These are phyloP conservation scores for Leccinum boreale DNA, from an alignment of 768 basidiomycete species.

Conservation along the genomic window DNA sequence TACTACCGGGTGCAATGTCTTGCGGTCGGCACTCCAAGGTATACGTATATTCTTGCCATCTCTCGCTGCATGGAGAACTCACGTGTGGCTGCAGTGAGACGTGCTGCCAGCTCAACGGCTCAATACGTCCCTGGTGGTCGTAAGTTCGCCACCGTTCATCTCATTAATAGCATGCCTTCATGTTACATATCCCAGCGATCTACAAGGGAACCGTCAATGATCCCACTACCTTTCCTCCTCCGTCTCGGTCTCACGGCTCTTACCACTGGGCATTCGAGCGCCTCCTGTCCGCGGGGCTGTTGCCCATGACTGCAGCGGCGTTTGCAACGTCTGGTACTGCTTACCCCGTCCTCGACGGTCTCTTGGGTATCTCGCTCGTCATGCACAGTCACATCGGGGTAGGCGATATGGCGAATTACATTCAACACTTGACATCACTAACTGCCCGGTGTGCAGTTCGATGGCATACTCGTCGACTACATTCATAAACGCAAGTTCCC, in stretches of 20 bases:
- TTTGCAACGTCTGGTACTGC: slow-evolving; percentile 72
- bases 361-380: slow-evolving; percentile 83
- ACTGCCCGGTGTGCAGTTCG: slow-evolving; percentile 50
- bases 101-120: slow-evolving; percentile 33
- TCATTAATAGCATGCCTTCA: not conserved
- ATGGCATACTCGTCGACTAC: slow-evolving; percentile 80
- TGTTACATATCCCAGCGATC: slow-evolving; percentile 59
- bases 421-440: not conserved
- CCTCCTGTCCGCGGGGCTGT: slow-evolving; percentile 78
- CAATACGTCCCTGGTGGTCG: slow-evolving; percentile 70
- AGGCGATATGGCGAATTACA: slow-evolving; percentile 17
- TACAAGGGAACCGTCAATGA: slow-evolving; percentile 94
- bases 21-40: slow-evolving; percentile 44
- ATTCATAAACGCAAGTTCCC: slow-evolving; percentile 93
- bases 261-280: slow-evolving; percentile 95
- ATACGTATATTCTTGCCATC: not conserved
- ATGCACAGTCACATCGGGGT: slow-evolving; percentile 97
- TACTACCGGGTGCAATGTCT: slow-evolving; percentile 36
- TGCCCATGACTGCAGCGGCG: slow-evolving; percentile 86
- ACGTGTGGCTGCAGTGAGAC: slow-evolving; percentile 34
- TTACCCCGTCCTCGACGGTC: slow-evolving; percentile 85
- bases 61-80: not conserved
- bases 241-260: slow-evolving; percentile 81
- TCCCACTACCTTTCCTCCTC: slow-evolving; percentile 82
- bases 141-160: slow-evolving; percentile 35